phyloP scores from a whole-genome alignment of 768 basidiomycete genomes.

The Tulasnella sp. region DNA sequence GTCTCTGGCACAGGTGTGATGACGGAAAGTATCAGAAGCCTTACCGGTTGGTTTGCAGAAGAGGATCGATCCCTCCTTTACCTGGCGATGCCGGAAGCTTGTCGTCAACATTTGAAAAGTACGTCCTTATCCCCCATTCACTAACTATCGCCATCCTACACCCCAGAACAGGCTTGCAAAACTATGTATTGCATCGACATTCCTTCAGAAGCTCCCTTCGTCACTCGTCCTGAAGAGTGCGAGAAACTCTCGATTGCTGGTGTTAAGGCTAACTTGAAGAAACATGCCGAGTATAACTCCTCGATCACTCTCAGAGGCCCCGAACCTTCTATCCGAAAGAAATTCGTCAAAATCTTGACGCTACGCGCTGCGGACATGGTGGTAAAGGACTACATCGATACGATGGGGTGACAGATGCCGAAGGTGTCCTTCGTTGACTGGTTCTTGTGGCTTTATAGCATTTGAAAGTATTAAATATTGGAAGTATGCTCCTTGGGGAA shows the following conservation, averaged over 20 bases:
- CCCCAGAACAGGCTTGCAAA: neutral
- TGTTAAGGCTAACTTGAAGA: conserved; percentile 7
- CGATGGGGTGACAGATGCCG: too few species aligned
- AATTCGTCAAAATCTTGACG: too few species aligned
- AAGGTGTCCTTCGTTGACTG: too few species aligned
- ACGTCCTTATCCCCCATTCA: neutral
- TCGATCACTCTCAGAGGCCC: neutral
- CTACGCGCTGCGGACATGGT: too few species aligned
- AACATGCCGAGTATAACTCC: neutral
- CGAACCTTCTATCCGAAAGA: too few species aligned
- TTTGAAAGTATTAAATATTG: too few species aligned
- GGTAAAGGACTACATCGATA: too few species aligned
- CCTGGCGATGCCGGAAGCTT: neutral
- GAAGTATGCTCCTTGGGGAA: too few species aligned
- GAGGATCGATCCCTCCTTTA: neutral
- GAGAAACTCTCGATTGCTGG: neutral
- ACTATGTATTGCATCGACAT: neutral
- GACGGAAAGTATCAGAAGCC: neutral
- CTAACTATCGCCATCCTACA: neutral
- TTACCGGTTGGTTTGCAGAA: neutral
- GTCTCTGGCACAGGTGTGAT: neutral
- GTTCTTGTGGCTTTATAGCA: too few species aligned
- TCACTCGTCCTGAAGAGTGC: neutral
- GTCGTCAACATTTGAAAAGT: neutral
- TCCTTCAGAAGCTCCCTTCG: neutral